These are phyloP conservation scores for Penicillium brasilianum DNA, from an alignment of 2,329 filamentous ascomycete genomes.

Conservation along the genomic window DNA sequence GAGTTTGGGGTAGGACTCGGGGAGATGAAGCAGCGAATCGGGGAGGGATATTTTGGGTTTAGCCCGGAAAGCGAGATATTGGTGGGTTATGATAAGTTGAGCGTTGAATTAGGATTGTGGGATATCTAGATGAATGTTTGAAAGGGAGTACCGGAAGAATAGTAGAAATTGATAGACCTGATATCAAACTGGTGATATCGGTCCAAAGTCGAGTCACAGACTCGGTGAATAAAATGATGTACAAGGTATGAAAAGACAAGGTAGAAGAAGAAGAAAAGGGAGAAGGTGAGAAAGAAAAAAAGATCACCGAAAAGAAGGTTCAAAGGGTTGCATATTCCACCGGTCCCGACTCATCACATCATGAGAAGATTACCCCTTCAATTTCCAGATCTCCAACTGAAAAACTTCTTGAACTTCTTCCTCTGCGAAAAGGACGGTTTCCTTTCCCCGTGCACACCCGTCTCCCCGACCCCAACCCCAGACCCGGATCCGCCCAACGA, in stretches of 20 bases:
- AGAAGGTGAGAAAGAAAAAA: slow-evolving; percentile 3
- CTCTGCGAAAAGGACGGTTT: slow-evolving; percentile 22
- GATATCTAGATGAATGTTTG: background rate
- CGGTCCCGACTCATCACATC: background rate
- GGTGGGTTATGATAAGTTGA: too few relatives aligned
- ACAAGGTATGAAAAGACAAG: slow-evolving; percentile 7
- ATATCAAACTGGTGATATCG: slow-evolving; percentile 8
- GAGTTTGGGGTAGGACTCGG: too few relatives aligned
- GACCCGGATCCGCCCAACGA: slow-evolving; percentile 13
- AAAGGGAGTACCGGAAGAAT: background rate
- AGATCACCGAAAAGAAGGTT: background rate
- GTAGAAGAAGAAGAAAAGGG: slow-evolving; percentile 7
- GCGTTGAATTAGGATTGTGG: too few relatives aligned
- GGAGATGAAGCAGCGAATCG: too few relatives aligned
- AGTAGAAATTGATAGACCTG: slow-evolving; percentile 1
- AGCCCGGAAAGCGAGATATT: too few relatives aligned
- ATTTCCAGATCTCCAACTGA: slow-evolving; percentile 31
- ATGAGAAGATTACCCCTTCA: slow-evolving; percentile 8
- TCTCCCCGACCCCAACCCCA: slow-evolving; percentile 7
- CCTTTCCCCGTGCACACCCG: slow-evolving; percentile 8
- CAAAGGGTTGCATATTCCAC: background rate
- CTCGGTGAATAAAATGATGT: slow-evolving; percentile 9
- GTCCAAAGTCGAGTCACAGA: slow-evolving; percentile 18
- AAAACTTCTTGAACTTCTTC: slow-evolving; percentile 29
- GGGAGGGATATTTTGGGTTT: too few relatives aligned